A percentile compares a stretch with the other conserved stretches of the same genome.
Evolutionary conservation across 2,329 filamentous ascomycete genomes (phyloP).

Genomic region (Lithohypha guttulata): DNA sequence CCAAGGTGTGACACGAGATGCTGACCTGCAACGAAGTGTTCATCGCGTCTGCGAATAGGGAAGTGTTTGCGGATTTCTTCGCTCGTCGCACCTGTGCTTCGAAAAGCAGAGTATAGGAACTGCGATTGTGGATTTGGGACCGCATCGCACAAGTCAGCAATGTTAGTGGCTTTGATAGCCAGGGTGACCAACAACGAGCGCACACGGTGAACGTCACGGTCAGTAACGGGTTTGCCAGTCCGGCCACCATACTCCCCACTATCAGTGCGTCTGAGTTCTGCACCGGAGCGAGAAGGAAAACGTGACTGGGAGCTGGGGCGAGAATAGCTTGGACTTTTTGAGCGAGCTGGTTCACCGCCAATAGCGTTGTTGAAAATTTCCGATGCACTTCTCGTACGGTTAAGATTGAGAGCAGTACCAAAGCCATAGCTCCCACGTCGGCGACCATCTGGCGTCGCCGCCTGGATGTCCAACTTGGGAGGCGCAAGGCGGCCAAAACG

Average conservation of each 20-base stretch:
- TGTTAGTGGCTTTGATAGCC: conserved; percentile 81
- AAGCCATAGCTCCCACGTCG: conserved; percentile 26
- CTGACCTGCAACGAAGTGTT: conserved; percentile 44
- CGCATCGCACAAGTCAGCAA: conserved; percentile 53
- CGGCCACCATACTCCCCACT: neutral
- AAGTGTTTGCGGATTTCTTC: conserved; percentile 9
- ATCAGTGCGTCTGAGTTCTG: neutral
- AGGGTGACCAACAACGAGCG: conserved; percentile 67
- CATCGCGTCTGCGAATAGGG: conserved; percentile 36
- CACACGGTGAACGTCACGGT: conserved; percentile 62
- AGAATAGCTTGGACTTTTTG: too few species aligned
- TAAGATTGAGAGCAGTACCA: conserved; percentile 19
- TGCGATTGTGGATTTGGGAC: conserved; percentile 18
- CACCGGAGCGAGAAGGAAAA: neutral
- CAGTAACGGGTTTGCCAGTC: conserved; percentile 17
- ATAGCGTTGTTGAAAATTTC: conserved; percentile 15
- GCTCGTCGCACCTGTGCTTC: neutral
- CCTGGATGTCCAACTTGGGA: conserved; percentile 40
- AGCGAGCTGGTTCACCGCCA: neutral
- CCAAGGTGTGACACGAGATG: conserved; percentile 38
- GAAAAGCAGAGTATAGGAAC: conserved; percentile 27
- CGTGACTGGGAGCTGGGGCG: conserved; percentile 23
- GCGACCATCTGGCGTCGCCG: conserved; percentile 17
- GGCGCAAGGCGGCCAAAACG: conserved; percentile 37
- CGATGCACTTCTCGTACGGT: conserved; percentile 16